phyloP scores from a whole-genome alignment of 2,329 filamentous ascomycete species.

The Alternaria atra region DNA sequence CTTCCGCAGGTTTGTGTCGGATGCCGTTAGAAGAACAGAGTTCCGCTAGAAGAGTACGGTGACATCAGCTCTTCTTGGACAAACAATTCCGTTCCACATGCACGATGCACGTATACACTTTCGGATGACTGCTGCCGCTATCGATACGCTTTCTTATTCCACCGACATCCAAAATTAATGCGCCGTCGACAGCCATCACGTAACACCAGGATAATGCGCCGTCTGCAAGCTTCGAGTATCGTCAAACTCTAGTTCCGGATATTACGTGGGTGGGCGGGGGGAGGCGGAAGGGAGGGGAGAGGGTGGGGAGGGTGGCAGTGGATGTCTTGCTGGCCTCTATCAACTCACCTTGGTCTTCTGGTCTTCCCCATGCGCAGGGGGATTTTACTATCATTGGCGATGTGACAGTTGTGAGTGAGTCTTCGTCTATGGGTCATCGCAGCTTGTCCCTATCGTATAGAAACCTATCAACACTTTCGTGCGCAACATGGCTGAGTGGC shows the following conservation, averaged over 20 bases:
- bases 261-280: too few species aligned
- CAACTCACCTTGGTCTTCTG: too few species aligned
- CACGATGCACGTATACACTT: conserved; percentile 10
- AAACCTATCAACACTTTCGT: too few species aligned
- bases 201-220: conserved; percentile 9
- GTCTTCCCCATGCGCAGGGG: too few species aligned
- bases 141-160: conserved; percentile 32
- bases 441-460: too few species aligned
- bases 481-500: not conserved
- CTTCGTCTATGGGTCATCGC: too few species aligned
- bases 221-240: conserved; percentile 1
- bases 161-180: conserved; percentile 17
- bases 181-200: conserved; percentile 1
- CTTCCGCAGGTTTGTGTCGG: not conserved
- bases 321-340: too few species aligned
- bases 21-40: not conserved
- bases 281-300: too few species aligned
- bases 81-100: conserved; percentile 1
- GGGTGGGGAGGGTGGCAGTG: too few species aligned
- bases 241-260: not conserved
- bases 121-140: conserved; percentile 18
- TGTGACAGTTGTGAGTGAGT: too few species aligned
- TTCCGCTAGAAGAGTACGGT: conserved; percentile 2
- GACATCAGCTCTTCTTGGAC: not conserved
- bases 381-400: too few species aligned